Evolutionary conservation across 2,329 filamentous ascomycete genomes (phyloP).

Genomic region (Scytalidium sp.): DNA sequence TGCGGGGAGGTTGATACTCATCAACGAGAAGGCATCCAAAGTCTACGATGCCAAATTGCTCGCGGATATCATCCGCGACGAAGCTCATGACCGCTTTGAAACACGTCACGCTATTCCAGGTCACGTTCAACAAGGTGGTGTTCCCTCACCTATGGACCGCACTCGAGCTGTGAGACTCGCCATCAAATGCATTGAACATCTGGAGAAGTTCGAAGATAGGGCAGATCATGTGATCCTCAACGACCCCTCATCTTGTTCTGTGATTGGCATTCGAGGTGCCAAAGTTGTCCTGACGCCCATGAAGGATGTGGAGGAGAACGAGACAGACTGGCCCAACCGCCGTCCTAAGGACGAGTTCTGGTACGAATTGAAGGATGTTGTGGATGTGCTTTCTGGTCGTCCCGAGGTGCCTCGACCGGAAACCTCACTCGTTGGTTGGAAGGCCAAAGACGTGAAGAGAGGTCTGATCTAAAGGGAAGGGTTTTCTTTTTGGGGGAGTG

Average conservation of each 20-base stretch:
- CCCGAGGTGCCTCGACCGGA: constrained; percentile 46
- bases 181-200: constrained; percentile 89
- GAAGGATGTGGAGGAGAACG: constrained; percentile 73
- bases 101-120: constrained; percentile 87
- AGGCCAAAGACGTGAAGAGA: constrained; percentile 60
- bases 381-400: constrained; percentile 80
- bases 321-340: constrained; percentile 92
- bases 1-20: constrained; percentile 90
- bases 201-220: constrained; percentile 73
- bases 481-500: not conserved
- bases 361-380: constrained; percentile 74
- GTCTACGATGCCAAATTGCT: constrained; percentile 93
- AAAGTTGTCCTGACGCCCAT: constrained; percentile 85
- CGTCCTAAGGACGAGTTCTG: constrained; percentile 84
- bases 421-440: constrained; percentile 45
- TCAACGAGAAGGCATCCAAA: constrained; percentile 89
- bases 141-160: constrained; percentile 93
- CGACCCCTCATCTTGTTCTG: constrained; percentile 70
- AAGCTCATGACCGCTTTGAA: constrained; percentile 89
- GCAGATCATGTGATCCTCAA: constrained; percentile 65
- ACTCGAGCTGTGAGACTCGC: constrained; percentile 88
- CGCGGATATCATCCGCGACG: constrained; percentile 91
- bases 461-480: constrained; percentile 36
- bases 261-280: constrained; percentile 91
- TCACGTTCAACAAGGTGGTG: constrained; percentile 91